phyloP scores from a whole-genome alignment of 2,329 filamentous ascomycete genomes.

The Trichoderma simmonsii region DNA sequence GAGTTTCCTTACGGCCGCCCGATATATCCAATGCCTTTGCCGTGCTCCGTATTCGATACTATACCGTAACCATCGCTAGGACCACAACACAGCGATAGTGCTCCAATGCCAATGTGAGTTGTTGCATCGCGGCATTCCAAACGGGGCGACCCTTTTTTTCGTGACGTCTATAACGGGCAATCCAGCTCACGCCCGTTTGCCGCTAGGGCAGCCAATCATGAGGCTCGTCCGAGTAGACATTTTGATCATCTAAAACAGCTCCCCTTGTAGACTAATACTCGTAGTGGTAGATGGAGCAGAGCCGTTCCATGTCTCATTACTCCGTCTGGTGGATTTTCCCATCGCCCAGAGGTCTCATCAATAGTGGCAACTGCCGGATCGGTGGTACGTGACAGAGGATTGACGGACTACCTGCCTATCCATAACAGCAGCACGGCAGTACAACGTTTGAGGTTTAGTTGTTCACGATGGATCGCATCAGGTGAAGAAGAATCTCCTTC shows the following conservation, averaged over 20 bases:
- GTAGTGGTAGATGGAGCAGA: too few species aligned
- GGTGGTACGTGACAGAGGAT: slow-evolving; percentile 2
- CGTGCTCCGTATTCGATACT: neutral
- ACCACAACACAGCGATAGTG: neutral
- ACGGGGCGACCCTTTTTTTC: neutral
- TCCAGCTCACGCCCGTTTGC: neutral
- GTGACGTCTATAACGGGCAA: neutral
- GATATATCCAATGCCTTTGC: neutral
- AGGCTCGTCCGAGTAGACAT: neutral
- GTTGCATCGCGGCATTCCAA: neutral
- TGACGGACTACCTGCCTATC: neutral
- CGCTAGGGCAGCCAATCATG: neutral
- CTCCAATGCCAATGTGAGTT: neutral
- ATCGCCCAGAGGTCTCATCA: slow-evolving; percentile 3
- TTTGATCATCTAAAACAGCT: neutral
- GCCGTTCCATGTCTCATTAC: neutral
- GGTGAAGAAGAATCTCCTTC: neutral
- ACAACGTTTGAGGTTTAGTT: neutral
- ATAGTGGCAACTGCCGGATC: slow-evolving; percentile 13
- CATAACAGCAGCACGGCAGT: neutral
- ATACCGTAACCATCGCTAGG: neutral
- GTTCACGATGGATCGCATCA: neutral
- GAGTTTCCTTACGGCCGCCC: neutral
- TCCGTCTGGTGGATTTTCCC: neutral
- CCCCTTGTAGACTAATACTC: neutral